Conservation (phyloP, 192 early-diverging fungal genomes). For the Chytriomyces hyalinus region DNA sequence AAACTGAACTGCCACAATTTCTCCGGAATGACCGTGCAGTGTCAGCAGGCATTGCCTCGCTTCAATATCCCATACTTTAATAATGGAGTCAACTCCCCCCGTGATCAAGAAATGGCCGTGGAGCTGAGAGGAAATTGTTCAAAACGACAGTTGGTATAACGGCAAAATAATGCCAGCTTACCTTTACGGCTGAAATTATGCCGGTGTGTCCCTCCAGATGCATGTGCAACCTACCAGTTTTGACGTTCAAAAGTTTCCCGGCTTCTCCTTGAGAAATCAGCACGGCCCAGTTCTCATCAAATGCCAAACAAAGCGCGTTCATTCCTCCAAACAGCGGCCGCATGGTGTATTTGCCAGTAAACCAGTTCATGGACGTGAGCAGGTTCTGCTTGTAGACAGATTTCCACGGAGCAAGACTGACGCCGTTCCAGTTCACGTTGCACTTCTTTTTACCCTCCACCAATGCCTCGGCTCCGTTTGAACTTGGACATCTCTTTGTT, state of each 20-base stretch:
- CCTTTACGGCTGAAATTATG: slow-evolving; percentile 53
- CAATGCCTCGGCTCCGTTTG: slow-evolving; percentile 4
- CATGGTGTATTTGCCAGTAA: slow-evolving; percentile 20
- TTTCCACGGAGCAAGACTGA: slow-evolving; percentile 49
- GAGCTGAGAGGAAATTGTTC: slow-evolving; percentile 27
- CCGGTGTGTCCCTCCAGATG: slow-evolving; percentile 45
- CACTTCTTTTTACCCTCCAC: slow-evolving; percentile 7
- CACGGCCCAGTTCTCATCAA: slow-evolving; percentile 55
- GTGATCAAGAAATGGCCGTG: slow-evolving; percentile 37
- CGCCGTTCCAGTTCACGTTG: slow-evolving; percentile 17
- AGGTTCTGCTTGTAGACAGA: slow-evolving; percentile 52
- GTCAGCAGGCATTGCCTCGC: slow-evolving; percentile 39
- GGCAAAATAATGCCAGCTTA: slow-evolving; percentile 10
- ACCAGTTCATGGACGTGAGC: slow-evolving; percentile 51
- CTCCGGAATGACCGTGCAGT: slow-evolving; percentile 44
- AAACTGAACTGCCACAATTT: slow-evolving; percentile 44
- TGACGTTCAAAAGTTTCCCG: slow-evolving; percentile 50
- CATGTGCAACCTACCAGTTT: slow-evolving; percentile 38
- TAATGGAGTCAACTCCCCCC: slow-evolving; percentile 48
- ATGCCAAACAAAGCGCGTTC: slow-evolving; percentile 44
- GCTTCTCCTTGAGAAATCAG: slow-evolving; percentile 40
- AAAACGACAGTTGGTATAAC: background rate
- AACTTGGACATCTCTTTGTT: background rate
- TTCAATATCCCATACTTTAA: slow-evolving; percentile 48
- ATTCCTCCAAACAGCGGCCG: background rate